Evolutionary conservation across 2,329 filamentous ascomycete species (phyloP).

Genomic region (Claviceps monticola): DNA sequence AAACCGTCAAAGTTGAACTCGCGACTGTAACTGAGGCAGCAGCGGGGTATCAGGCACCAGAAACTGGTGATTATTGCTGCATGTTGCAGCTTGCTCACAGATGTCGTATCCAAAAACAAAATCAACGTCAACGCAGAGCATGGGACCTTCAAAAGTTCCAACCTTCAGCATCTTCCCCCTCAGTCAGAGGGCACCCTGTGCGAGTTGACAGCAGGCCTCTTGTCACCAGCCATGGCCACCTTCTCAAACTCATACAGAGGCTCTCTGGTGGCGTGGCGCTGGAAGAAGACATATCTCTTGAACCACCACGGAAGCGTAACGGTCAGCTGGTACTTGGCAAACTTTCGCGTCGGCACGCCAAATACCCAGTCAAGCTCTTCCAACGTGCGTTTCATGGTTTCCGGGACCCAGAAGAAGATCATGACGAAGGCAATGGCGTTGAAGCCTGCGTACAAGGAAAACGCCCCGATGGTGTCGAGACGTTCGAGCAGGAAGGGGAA

Average conservation of each 20-base stretch:
- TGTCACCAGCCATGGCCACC: conserved; percentile 7
- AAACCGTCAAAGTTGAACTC: too few species aligned
- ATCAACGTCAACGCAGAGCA: too few species aligned
- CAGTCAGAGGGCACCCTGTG: conserved; percentile 2
- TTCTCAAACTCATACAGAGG: conserved; percentile 25
- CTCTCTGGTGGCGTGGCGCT: conserved; percentile 16
- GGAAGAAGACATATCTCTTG: conserved; percentile 19
- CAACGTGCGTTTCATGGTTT: conserved; percentile 41
- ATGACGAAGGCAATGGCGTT: conserved; percentile 40
- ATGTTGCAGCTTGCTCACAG: too few species aligned
- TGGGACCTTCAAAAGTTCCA: too few species aligned
- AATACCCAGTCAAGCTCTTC: conserved; percentile 39
- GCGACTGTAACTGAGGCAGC: too few species aligned
- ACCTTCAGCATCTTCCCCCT: neutral
- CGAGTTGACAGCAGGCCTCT: neutral
- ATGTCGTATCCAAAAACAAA: too few species aligned
- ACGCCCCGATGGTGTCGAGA: conserved; percentile 22
- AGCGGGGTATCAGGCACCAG: too few species aligned
- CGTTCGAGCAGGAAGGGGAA: conserved; percentile 33
- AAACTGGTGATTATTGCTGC: too few species aligned
- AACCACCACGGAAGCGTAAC: conserved; percentile 20
- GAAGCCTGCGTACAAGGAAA: conserved; percentile 40
- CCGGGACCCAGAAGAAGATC: conserved; percentile 34
- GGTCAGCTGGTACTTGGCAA: conserved; percentile 24
- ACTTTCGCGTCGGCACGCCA: conserved; percentile 29